These are phyloP conservation scores for Didymellaceae sp. DNA, from an alignment of 2,329 filamentous ascomycete genomes.

Conservation along the genomic window DNA sequence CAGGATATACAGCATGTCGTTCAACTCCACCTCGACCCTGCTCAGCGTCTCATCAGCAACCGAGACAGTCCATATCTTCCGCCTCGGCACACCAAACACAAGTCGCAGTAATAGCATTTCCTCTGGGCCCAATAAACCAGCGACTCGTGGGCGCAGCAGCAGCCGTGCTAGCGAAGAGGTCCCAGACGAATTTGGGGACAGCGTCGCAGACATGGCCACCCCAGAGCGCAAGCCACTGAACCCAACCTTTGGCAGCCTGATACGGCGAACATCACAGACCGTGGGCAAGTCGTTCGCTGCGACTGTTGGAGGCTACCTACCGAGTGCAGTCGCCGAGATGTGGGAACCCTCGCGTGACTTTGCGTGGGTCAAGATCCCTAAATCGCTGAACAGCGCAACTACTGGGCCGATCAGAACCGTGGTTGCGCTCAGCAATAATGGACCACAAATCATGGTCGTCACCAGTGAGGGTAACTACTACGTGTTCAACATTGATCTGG, in stretches of 20 bases:
- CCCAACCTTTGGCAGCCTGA: conserved; percentile 85
- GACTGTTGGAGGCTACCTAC: conserved; percentile 89
- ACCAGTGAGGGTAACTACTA: conserved; percentile 96
- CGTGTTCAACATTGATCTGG: conserved; percentile 93
- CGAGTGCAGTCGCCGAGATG: conserved; percentile 93
- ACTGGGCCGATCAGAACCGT: conserved; percentile 76
- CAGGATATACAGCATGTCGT: conserved; percentile 98
- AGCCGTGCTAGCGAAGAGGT: conserved; percentile 51
- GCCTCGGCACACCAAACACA: conserved; percentile 59
- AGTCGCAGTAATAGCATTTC: conserved; percentile 46
- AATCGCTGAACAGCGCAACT: conserved; percentile 52
- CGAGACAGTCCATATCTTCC: conserved; percentile 96
- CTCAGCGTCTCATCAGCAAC: conserved; percentile 95
- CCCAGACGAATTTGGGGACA: conserved; percentile 52
- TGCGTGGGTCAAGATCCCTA: conserved; percentile 93
- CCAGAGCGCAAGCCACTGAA: conserved; percentile 56
- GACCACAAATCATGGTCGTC: conserved; percentile 96
- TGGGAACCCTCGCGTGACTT: conserved; percentile 97
- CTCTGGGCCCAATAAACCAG: conserved; percentile 30
- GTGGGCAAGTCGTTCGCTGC: conserved; percentile 89
- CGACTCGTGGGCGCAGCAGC: conserved; percentile 50
- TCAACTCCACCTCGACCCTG: conserved; percentile 91
- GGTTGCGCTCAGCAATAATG: conserved; percentile 95
- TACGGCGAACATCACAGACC: conserved; percentile 92
- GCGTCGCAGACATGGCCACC: conserved; percentile 35